Conservation (phyloP, 75 land plant species). For the Chamaecyparis obtusa region DNA sequence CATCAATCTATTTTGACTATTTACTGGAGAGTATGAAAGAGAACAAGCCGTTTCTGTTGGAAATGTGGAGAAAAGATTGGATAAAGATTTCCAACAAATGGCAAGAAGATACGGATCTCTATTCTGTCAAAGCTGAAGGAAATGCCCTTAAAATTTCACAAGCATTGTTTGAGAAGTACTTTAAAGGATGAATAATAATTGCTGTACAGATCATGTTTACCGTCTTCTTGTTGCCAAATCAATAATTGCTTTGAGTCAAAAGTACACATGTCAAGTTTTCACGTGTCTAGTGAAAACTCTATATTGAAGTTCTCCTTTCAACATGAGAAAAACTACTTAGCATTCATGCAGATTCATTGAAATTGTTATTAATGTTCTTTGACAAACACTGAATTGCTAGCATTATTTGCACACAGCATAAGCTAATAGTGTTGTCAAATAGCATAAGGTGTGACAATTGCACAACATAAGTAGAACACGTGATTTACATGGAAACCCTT, state of each 20-base stretch:
- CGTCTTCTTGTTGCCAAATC: neutral
- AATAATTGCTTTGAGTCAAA: neutral
- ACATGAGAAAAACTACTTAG: neutral
- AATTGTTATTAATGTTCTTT: neutral
- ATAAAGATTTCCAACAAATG: conserved; percentile 69
- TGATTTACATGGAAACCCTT: no score
- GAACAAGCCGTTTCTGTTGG: conserved; percentile 49
- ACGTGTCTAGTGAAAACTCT: neutral
- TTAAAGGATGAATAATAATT: neutral
- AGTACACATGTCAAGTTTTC: no score
- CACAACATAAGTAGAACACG: no score
- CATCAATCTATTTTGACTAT: conserved; percentile 54
- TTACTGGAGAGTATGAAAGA: conserved; percentile 43
- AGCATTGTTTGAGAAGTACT: conserved; percentile 59
- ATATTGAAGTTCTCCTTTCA: neutral
- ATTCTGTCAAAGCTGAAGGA: conserved; percentile 65
- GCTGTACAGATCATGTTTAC: neutral
- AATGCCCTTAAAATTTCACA: conserved; percentile 63
- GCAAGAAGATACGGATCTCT: conserved; percentile 64
- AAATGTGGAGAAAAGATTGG: conserved; percentile 84
- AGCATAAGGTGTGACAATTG: no score
- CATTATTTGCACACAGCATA: neutral
- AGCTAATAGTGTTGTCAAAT: no score
- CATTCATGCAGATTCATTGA: neutral
- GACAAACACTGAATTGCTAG: neutral